Evolutionary conservation across 768 basidiomycete genomes (phyloP).

Genomic region (Boletus fagicola): DNA sequence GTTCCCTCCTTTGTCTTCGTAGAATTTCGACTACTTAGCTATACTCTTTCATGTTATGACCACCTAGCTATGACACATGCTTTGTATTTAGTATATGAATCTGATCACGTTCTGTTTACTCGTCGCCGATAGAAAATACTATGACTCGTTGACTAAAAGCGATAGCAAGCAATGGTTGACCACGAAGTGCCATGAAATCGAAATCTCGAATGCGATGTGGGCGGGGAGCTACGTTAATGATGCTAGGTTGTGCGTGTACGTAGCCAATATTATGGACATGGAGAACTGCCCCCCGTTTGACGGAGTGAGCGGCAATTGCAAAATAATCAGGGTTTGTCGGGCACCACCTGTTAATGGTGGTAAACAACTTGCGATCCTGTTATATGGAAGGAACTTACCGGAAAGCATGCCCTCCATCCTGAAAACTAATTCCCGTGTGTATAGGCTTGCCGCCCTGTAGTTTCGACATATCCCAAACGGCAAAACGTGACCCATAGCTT

Average conservation of each 20-base stretch:
- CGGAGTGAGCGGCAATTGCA: conserved; percentile 64
- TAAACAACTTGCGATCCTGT: background rate
- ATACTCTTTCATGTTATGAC: conserved; percentile 8
- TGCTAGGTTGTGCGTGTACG: conserved; percentile 60
- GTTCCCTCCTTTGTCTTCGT: background rate
- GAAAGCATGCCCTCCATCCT: conserved; percentile 67
- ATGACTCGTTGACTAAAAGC: conserved; percentile 59
- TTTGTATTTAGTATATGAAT: conserved; percentile 18
- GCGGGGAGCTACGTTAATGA: conserved; percentile 54
- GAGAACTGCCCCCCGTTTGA: conserved; percentile 61
- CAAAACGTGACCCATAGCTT: conserved; percentile 67
- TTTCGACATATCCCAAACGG: conserved; percentile 73
- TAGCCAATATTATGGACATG: conserved; percentile 69
- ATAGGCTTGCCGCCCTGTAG: conserved; percentile 73
- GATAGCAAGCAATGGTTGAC: conserved; percentile 65
- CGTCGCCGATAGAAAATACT: conserved; percentile 64
- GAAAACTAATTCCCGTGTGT: conserved; percentile 58
- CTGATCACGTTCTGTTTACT: conserved; percentile 33
- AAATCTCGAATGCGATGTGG: conserved; percentile 72
- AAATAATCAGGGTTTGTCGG: conserved; percentile 74
- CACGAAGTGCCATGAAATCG: conserved; percentile 64
- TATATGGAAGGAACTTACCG: conserved; percentile 41
- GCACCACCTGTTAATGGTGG: conserved; percentile 61
- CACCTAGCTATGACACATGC: conserved; percentile 18
- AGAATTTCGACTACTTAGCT: conserved; percentile 8